These are phyloP conservation scores for Leucaena leucocephala DNA, from an alignment of 306 rosid genomes.

Conservation along the genomic window DNA sequence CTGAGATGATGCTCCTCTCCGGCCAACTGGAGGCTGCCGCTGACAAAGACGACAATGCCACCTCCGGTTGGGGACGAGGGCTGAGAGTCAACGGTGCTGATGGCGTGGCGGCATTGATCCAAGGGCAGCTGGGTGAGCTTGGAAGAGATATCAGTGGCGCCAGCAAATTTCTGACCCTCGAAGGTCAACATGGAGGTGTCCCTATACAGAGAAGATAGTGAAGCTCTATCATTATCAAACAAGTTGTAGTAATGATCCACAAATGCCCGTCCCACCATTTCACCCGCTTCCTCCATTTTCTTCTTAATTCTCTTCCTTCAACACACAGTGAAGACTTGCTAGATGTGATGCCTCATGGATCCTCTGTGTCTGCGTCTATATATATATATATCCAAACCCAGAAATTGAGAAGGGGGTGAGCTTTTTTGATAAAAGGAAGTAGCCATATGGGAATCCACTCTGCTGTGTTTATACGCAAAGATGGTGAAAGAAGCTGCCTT, in stretches of 20 bases:
- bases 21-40: conserved; percentile 58
- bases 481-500: not conserved
- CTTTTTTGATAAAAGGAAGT: conserved; percentile 3
- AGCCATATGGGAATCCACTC: conserved; percentile 26
- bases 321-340: not conserved
- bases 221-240: conserved; percentile 56
- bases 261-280: conserved; percentile 62
- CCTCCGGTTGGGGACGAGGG: conserved; percentile 42
- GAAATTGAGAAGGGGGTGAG: conserved; percentile 23
- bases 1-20: conserved; percentile 64
- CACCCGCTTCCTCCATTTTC: conserved; percentile 58
- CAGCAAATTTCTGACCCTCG: conserved; percentile 55
- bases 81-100: conserved; percentile 64
- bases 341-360: not conserved
- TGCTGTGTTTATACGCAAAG: conserved; percentile 43
- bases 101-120: conserved; percentile 48
- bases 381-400: not conserved
- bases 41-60: conserved; percentile 58
- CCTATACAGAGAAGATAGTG: conserved; percentile 48
- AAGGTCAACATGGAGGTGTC: conserved; percentile 53
- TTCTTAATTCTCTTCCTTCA: not conserved
- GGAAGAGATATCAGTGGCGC: conserved; percentile 40
- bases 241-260: conserved; percentile 63
- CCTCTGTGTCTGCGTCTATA: not conserved
- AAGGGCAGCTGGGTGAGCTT: conserved; percentile 59